Percentiles rank a stretch among this genome's conserved stretches.
phyloP scores from a whole-genome alignment of 148 eudicot species.

The Rheum nobile region DNA sequence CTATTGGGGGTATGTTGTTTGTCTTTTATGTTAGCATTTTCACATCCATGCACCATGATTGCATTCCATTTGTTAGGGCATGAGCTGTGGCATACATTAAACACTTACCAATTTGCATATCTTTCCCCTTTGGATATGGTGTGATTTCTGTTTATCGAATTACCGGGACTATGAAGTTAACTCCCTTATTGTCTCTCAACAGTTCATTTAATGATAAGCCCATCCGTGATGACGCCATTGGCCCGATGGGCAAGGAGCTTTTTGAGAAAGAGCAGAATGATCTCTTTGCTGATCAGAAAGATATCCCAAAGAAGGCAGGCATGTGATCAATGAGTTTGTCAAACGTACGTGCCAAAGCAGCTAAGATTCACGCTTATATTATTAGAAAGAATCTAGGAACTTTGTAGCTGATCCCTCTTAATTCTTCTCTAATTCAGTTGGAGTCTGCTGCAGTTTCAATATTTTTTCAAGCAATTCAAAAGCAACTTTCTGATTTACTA shows the following conservation, averaged over 20 bases:
- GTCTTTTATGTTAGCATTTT: neutral
- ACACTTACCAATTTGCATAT: neutral
- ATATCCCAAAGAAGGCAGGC: conserved; percentile 96
- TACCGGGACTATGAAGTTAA: neutral
- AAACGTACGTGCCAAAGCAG: too few relatives aligned
- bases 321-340: too few relatives aligned
- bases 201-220: conserved; percentile 93
- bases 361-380: too few relatives aligned
- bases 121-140: neutral
- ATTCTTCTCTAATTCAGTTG: too few relatives aligned
- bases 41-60: neutral
- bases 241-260: conserved; percentile 69
- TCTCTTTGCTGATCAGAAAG: conserved; percentile 72
- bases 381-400: too few relatives aligned
- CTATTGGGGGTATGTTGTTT: conserved; percentile 74
- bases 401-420: too few relatives aligned
- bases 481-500: too few relatives aligned
- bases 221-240: conserved; percentile 44
- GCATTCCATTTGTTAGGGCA: neutral
- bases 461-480: too few relatives aligned
- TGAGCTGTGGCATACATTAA: neutral
- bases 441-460: too few relatives aligned
- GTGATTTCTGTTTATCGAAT: neutral
- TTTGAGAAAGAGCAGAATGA: conserved; percentile 91
- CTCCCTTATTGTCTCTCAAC: conserved; percentile 10